Conservation (phyloP, 164 flowering plant species). For the Pachysandra terminalis region DNA sequence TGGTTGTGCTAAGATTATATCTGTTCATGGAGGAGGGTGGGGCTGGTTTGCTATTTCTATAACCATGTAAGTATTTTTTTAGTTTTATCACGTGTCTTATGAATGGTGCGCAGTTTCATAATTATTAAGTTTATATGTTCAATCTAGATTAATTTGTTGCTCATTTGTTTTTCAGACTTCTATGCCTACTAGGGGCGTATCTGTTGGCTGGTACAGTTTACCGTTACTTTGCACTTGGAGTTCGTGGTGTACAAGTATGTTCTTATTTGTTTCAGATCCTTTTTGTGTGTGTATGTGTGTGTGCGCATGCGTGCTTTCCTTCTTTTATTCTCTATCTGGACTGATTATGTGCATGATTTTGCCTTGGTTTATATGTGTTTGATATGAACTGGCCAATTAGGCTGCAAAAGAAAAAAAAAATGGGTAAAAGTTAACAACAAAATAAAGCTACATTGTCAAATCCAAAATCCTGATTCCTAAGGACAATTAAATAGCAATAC, state of each 20-base stretch:
- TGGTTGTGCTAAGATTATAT: constrained; percentile 70
- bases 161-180: constrained; percentile 41
- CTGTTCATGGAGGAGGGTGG: constrained; percentile 57
- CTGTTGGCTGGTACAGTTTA: constrained; percentile 66
- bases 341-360: too few species aligned
- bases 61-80: constrained; percentile 40
- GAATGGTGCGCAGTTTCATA: constrained; percentile 3
- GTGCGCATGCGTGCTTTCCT: too few species aligned
- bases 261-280: too few species aligned
- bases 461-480: background rate
- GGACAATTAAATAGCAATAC: background rate
- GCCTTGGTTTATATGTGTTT: too few species aligned
- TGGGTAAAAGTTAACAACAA: too few species aligned
- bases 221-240: constrained; percentile 60
- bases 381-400: too few species aligned
- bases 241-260: constrained; percentile 82
- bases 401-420: too few species aligned
- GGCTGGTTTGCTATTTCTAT: constrained; percentile 78
- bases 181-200: constrained; percentile 74
- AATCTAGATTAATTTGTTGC: constrained; percentile 3
- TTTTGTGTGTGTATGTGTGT: too few species aligned
- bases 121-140: background rate
- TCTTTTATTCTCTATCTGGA: too few species aligned
- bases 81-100: background rate
- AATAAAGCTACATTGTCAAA: background rate